Evolutionary conservation across 768 basidiomycete genomes (phyloP).

Genomic region (Pleurotus pulmonarius): DNA sequence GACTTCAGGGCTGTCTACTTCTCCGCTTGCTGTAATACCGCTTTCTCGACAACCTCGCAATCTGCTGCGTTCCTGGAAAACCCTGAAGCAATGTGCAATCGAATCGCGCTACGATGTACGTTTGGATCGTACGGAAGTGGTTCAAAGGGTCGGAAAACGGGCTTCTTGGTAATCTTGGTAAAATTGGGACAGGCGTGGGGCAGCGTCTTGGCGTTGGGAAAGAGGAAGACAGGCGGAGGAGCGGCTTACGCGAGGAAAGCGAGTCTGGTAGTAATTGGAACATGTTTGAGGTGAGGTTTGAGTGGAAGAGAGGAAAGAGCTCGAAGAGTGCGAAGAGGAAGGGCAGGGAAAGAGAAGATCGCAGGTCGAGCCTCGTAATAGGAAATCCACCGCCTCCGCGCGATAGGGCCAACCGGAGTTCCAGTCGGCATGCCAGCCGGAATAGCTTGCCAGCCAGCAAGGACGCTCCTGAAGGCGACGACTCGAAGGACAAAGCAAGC

Average conservation of each 20-base stretch:
- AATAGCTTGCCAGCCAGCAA: neutral
- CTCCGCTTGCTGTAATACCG: neutral
- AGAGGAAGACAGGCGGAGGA: conserved; percentile 6
- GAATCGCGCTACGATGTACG: conserved; percentile 51
- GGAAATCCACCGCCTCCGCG: conserved; percentile 2
- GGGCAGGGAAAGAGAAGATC: conserved; percentile 20
- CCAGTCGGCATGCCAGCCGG: neutral
- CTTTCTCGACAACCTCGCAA: too few species aligned
- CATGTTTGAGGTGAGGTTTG: conserved; percentile 69
- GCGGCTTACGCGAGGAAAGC: conserved; percentile 1
- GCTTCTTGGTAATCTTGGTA: conserved; percentile 41
- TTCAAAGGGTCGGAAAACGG: conserved; percentile 49
- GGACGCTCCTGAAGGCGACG: conserved; percentile 15
- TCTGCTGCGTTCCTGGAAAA: too few species aligned
- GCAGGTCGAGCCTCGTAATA: neutral
- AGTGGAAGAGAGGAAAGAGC: conserved; percentile 64
- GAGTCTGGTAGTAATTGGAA: conserved; percentile 19
- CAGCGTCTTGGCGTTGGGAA: conserved; percentile 9
- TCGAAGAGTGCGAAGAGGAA: conserved; percentile 22
- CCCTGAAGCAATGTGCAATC: neutral
- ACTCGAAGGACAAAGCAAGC: conserved; percentile 19
- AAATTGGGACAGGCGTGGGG: conserved; percentile 17
- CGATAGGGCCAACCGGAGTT: neutral
- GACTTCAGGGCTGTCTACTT: neutral
- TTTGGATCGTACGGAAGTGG: conserved; percentile 79